Percentiles rank a stretch among this genome's conserved stretches.
Evolutionary conservation across 2,329 filamentous ascomycete genomes (phyloP).

Genomic region (Chaetomium sp.): DNA sequence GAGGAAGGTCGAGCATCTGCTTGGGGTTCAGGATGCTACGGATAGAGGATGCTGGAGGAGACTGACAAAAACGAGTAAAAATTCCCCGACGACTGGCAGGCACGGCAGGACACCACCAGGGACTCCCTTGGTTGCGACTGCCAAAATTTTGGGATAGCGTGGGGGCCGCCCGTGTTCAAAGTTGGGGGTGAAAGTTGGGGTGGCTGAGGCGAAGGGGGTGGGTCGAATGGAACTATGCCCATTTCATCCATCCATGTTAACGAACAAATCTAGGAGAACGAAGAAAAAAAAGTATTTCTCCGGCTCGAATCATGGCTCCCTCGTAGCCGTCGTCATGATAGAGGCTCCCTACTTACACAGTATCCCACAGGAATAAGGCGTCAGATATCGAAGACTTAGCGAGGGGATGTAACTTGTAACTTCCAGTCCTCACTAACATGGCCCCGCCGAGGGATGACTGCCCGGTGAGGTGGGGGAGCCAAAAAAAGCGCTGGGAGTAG

Average conservation of each 20-base stretch:
- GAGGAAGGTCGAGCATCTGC: neutral
- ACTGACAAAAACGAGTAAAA: neutral
- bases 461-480: neutral
- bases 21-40: neutral
- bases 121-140: constrained; percentile 12
- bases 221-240: neutral
- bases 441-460: neutral
- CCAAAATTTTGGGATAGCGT: constrained; percentile 28
- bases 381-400: too few species aligned
- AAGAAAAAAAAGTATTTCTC: neutral
- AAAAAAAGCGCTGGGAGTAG: neutral
- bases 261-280: neutral
- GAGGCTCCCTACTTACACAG: neutral
- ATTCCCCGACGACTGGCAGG: constrained; percentile 9
- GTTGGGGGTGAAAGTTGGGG: constrained; percentile 20
- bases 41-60: neutral
- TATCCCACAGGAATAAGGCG: neutral
- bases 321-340: neutral
- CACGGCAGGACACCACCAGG: neutral
- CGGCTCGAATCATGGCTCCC: neutral
- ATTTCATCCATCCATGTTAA: neutral
- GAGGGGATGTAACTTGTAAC: neutral
- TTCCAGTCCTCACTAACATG: neutral
- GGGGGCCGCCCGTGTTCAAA: constrained; percentile 27
- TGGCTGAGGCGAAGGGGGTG: neutral